Conservation (phyloP, 2,329 filamentous ascomycete genomes). For the Aulographum hederae region DNA sequence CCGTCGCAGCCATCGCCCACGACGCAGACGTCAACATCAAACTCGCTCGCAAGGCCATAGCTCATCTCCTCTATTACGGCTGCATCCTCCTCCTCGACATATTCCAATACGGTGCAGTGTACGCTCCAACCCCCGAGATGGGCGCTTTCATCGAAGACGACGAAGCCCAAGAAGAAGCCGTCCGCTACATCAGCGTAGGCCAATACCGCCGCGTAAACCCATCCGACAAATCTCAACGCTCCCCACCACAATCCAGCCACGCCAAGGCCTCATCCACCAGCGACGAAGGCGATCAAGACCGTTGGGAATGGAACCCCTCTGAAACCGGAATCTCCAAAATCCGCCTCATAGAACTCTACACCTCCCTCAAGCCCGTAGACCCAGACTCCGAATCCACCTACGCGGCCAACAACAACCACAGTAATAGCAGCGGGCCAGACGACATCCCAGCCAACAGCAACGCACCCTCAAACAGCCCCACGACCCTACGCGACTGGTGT, state of each 20-base stretch:
- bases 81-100: slow-evolving; percentile 81
- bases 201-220: slow-evolving; percentile 3
- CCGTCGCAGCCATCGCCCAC: slow-evolving; percentile 71
- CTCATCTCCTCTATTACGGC: slow-evolving; percentile 85
- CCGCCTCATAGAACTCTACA: slow-evolving; percentile 63
- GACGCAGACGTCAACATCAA: slow-evolving; percentile 73
- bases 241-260: neutral
- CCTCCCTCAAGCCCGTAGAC: slow-evolving; percentile 63
- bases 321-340: slow-evolving; percentile 7
- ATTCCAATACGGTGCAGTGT: slow-evolving; percentile 86
- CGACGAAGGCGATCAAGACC: neutral
- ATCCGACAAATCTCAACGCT: neutral
- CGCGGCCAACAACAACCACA: too few species aligned
- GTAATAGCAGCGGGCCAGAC: too few species aligned
- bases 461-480: too few species aligned
- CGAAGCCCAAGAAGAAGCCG: slow-evolving; percentile 6
- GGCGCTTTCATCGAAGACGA: slow-evolving; percentile 59
- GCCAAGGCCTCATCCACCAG: neutral
- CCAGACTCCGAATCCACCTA: too few species aligned
- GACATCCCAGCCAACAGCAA: too few species aligned
- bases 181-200: slow-evolving; percentile 5
- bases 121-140: slow-evolving; percentile 65
- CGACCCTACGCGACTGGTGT: slow-evolving; percentile 72
- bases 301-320: neutral
- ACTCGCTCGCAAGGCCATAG: slow-evolving; percentile 69